Base-by-base conservation (phyloP, 352 stramenopile species). In the Phytophthora cactorum region DNA sequence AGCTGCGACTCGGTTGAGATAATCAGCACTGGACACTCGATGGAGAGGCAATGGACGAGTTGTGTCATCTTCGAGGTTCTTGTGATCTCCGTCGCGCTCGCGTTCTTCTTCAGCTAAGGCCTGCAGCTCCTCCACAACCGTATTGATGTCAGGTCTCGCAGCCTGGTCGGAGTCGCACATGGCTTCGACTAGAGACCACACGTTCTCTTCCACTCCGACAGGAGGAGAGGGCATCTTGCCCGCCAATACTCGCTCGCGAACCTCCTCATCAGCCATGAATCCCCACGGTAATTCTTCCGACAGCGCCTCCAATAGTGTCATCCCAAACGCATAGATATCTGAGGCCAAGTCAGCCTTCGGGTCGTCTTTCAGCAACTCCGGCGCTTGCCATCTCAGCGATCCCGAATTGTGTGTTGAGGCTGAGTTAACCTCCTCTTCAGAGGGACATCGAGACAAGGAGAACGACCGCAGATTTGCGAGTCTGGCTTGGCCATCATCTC, bases 271-370 rank as follows among this genome's bases (percentile, higher is more conserved):
- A 10, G 72, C 61, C 27, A 84, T 47, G 55, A 85, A 83, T 0
- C 82, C 82, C 77, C 77, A 91, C 1, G 84, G 84, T n/a, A 90
- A 49, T 27, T 91, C 82, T 14, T 82, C 78, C 4, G 77, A 75
- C 8, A 88, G 32, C 0, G 82, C 84, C 59, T 93, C 84, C 38
- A 90, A 22, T 12, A 90, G 54, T 15, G 77, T 88, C 78, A 93
- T 87, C 31, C 79, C 84, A 52, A 93, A 79, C 6, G 81, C 74
- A 57, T 88, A 93, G 25, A 93, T 75, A 46, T 93, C 84, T 9
- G 74, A 75, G 1, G 79, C 75, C 14, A 79, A 55, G 10, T 71
- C 62, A 14, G 38, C 63, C 36, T 66, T 65, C 9, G 44, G 34
- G 11, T 68, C n/a, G 0, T 43, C 46, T 55, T 50, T 59, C 6